phyloP scores from a whole-genome alignment of 179 eudicot species.

The Patellifolia procumbens region DNA sequence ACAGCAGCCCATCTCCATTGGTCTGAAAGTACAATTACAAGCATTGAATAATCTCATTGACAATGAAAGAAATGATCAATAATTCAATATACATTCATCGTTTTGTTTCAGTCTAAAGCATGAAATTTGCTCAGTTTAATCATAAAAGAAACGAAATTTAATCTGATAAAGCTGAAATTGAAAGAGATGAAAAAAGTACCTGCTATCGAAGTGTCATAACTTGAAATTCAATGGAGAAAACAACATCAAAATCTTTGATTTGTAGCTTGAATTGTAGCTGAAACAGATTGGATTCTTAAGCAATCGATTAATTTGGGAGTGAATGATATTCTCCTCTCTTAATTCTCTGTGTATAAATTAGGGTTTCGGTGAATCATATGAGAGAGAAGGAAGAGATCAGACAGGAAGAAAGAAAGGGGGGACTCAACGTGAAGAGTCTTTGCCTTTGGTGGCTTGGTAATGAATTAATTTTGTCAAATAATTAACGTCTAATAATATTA shows the following conservation, averaged over 20 bases:
- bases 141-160: neutral
- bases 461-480: too few species aligned
- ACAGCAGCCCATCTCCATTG: conserved; percentile 81
- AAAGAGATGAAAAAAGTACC: conserved; percentile 11
- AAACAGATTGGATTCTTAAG: neutral
- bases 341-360: conserved; percentile 12
- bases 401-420: neutral
- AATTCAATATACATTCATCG: neutral
- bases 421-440: conserved; percentile 1
- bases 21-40: conserved; percentile 25
- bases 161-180: neutral
- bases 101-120: neutral
- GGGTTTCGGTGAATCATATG: conserved; percentile 31
- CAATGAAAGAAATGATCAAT: neutral
- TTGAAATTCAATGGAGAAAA: conserved; percentile 9
- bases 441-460: too few species aligned
- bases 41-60: neutral
- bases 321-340: neutral
- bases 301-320: neutral
- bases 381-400: conserved; percentile 11
- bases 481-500: too few species aligned
- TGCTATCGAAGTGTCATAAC: conserved; percentile 22
- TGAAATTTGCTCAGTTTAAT: neutral
- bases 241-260: conserved; percentile 5
- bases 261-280: neutral